Evolutionary conservation across 257 asterid genomes (phyloP).

Genomic region (Plectranthus barbatus): DNA sequence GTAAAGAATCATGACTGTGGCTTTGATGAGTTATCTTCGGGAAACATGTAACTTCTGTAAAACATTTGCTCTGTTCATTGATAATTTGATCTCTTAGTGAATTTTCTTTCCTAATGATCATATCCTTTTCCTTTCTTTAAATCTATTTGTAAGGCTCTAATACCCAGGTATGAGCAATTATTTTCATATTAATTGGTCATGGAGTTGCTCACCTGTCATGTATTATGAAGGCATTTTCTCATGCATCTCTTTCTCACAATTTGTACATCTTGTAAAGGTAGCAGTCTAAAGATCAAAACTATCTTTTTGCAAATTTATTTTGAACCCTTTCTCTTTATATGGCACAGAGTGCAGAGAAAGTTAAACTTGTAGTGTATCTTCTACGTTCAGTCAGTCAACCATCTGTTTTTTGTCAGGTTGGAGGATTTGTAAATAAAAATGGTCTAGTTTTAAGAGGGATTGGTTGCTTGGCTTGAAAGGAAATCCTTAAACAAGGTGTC

Average conservation of each 20-base stretch:
- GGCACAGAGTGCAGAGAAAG: neutral
- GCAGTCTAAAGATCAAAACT: neutral
- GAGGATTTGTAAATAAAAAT: neutral
- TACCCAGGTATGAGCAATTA: neutral
- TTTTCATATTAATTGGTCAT: neutral
- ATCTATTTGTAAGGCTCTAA: neutral
- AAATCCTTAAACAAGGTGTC: neutral
- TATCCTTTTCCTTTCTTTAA: neutral
- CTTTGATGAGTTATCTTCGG: neutral
- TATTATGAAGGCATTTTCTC: neutral
- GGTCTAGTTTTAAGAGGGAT: neutral
- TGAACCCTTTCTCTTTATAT: neutral
- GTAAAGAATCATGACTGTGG: neutral
- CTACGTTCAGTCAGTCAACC: neutral
- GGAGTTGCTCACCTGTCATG: neutral
- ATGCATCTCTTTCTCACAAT: neutral
- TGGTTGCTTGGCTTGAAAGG: neutral
- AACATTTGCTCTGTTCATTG: neutral
- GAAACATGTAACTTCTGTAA: neutral
- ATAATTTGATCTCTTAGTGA: neutral
- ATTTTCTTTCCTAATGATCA: neutral
- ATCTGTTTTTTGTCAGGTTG: neutral
- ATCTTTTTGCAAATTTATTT: neutral
- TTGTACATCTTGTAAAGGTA: neutral
- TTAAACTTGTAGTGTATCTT: neutral